Conservation (phyloP, 2,329 filamentous ascomycete species). For the Talaromyces sp. region DNA sequence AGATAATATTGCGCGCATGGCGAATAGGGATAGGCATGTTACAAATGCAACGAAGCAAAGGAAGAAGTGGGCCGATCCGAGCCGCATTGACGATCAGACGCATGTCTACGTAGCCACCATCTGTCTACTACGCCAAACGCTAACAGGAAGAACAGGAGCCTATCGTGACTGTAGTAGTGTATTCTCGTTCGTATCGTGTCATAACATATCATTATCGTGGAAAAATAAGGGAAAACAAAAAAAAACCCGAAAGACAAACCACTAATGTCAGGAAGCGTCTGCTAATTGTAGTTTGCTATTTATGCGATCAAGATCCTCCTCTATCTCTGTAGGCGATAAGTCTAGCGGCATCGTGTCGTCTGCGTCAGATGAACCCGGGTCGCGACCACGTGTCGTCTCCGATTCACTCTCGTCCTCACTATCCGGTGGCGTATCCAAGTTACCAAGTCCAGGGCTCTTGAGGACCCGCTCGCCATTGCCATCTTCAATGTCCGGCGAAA, state of each 20-base stretch:
- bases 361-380: neutral
- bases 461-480: constrained; percentile 11
- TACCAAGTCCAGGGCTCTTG: constrained; percentile 15
- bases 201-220: constrained; percentile 13
- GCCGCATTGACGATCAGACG: constrained; percentile 1
- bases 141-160: no score
- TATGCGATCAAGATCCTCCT: constrained; percentile 4
- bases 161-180: neutral
- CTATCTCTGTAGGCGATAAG: neutral
- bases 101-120: neutral
- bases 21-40: no score
- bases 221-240: neutral
- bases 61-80: constrained; percentile 2
- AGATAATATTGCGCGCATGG: no score
- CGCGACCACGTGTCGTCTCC: constrained; percentile 7
- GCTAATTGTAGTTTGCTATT: constrained; percentile 14
- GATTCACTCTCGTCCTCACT: constrained; percentile 15
- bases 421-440: constrained; percentile 14
- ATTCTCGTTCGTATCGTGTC: neutral
- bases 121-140: no score
- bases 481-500: constrained; percentile 9
- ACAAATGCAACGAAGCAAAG: neutral
- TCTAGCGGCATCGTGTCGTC: neutral
- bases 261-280: constrained; percentile 10
- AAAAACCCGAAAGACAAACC: neutral